Percentiles rank a stretch among this genome's conserved stretches.
phyloP scores from a whole-genome alignment of 306 rosid species.

The Dryas drummondii region DNA sequence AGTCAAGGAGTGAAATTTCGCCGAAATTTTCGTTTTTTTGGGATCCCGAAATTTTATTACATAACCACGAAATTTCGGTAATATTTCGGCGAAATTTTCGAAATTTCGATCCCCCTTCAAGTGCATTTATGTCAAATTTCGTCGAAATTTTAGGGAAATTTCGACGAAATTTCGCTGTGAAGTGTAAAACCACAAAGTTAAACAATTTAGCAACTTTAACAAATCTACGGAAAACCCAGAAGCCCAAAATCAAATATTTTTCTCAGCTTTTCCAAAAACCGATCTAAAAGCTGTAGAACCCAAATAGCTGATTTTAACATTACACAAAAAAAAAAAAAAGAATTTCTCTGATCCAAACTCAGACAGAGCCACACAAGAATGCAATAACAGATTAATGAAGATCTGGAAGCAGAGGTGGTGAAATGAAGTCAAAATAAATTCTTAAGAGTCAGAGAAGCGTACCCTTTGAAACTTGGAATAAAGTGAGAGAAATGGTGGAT shows the following conservation, averaged over 20 bases:
- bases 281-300: conserved; percentile 12
- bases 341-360: conserved; percentile 1
- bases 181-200: conserved; percentile 5
- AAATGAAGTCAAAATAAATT: conserved; percentile 9
- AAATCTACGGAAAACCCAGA: conserved; percentile 4
- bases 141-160: too few relatives aligned
- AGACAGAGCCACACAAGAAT: not conserved
- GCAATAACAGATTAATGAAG: conserved; percentile 12
- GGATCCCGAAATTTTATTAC: too few relatives aligned
- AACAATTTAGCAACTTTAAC: not conserved
- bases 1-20: too few relatives aligned
- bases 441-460: conserved; percentile 15
- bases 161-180: too few relatives aligned
- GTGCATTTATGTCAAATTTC: too few relatives aligned
- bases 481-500: conserved; percentile 45
- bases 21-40: too few relatives aligned
- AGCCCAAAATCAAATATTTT: not conserved
- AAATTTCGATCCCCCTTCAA: too few relatives aligned
- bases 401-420: conserved; percentile 18
- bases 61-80: too few relatives aligned
- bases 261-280: conserved; percentile 9
- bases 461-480: conserved; percentile 34
- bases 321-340: too few relatives aligned
- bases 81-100: too few relatives aligned
- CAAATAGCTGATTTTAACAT: not conserved